phyloP scores from a whole-genome alignment of 176 grass and related monocot genomes.

The Aechmea fasciata region DNA sequence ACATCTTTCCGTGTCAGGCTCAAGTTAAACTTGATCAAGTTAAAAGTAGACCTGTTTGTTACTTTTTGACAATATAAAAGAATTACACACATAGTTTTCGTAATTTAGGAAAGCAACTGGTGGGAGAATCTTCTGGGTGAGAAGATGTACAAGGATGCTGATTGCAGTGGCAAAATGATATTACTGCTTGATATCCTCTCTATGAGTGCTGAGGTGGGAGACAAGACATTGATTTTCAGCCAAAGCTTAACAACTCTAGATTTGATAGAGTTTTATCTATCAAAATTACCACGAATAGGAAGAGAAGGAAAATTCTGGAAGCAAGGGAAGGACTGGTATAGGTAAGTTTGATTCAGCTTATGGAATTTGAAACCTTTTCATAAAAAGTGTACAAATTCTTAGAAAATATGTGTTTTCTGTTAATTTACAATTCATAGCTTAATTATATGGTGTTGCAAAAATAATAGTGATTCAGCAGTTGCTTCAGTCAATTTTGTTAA shows the following conservation, averaged over 20 bases:
- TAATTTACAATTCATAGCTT: not conserved
- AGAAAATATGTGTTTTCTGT: not conserved
- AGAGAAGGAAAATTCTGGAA: conserved; percentile 81
- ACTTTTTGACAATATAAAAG: conserved; percentile 6
- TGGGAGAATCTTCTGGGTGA: conserved; percentile 74
- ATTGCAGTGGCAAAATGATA: conserved; percentile 96
- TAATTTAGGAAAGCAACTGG: conserved; percentile 61
- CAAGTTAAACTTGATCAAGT: too few species aligned
- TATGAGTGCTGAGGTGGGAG: conserved; percentile 62
- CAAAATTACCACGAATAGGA: conserved; percentile 62
- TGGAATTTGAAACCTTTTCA: not conserved
- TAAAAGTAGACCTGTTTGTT: too few species aligned
- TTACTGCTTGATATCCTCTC: conserved; percentile 84
- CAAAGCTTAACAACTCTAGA: conserved; percentile 87
- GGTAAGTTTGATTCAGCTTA: conserved; percentile 36
- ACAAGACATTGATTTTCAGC: conserved; percentile 92
- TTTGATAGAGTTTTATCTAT: conserved; percentile 83
- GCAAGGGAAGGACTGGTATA: conserved; percentile 97
- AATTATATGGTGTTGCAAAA: too few species aligned
- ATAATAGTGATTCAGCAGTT: too few species aligned
- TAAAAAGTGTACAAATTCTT: not conserved
- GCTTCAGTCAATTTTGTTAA: too few species aligned
- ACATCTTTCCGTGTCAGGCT: too few species aligned
- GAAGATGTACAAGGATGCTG: conserved; percentile 54
- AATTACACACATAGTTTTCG: conserved; percentile 1